Evolutionary conservation across 2,329 filamentous ascomycete genomes (phyloP).

Genomic region (Cercospora canescens): DNA sequence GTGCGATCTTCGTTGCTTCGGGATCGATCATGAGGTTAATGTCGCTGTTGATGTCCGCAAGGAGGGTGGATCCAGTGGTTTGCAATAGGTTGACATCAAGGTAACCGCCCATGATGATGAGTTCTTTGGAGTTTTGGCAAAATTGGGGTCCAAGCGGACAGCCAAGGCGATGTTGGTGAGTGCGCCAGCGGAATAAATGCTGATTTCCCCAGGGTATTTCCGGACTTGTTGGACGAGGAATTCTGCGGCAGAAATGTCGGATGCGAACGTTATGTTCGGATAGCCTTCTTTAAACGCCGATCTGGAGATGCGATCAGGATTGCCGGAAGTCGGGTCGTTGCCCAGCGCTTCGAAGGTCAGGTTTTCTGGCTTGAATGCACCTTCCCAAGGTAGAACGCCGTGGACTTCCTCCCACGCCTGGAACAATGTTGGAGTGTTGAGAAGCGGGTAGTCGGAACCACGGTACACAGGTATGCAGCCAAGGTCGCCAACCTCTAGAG

Average conservation of each 20-base stretch:
- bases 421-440: slow-evolving; percentile 48
- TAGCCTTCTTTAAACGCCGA: slow-evolving; percentile 49
- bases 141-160: slow-evolving; percentile 47
- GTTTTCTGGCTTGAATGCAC: slow-evolving; percentile 48
- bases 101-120: slow-evolving; percentile 55
- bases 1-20: slow-evolving; percentile 51
- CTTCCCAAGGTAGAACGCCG: slow-evolving; percentile 48
- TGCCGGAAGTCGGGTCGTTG: slow-evolving; percentile 48
- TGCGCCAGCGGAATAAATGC: slow-evolving; percentile 49
- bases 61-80: slow-evolving; percentile 32
- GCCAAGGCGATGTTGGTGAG: slow-evolving; percentile 54
- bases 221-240: slow-evolving; percentile 50
- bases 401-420: slow-evolving; percentile 47
- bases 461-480: slow-evolving; percentile 52
- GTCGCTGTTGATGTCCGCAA: slow-evolving; percentile 34
- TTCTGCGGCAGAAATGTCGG: slow-evolving; percentile 42
- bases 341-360: slow-evolving; percentile 44
- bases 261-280: slow-evolving; percentile 46
- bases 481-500: slow-evolving; percentile 49
- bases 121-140: slow-evolving; percentile 49
- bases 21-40: slow-evolving; percentile 56
- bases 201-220: slow-evolving; percentile 53
- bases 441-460: slow-evolving; percentile 49
- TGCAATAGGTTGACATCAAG: slow-evolving; percentile 42
- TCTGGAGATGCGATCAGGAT: slow-evolving; percentile 44